phyloP scores from a whole-genome alignment of 306 rosid species.

The Ormosia emarginata region DNA sequence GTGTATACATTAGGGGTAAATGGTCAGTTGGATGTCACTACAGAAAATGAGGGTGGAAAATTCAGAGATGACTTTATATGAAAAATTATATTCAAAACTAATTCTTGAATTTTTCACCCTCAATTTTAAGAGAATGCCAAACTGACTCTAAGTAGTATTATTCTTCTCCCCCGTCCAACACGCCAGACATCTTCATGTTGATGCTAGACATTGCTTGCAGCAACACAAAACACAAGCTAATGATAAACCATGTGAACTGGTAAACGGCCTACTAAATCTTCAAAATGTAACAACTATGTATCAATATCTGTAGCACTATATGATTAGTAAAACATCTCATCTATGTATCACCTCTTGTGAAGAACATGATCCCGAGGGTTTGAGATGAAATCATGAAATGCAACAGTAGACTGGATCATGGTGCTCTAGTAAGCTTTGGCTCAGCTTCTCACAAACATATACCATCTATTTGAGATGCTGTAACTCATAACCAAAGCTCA shows the following conservation, averaged over 20 bases:
- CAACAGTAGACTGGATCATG: slow-evolving; percentile 12
- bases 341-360: slow-evolving; percentile 30
- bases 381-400: slow-evolving; percentile 28
- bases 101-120: slow-evolving; percentile 41
- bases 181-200: not conserved
- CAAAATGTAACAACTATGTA: slow-evolving; percentile 38
- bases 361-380: slow-evolving; percentile 18
- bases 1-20: not conserved
- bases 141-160: slow-evolving; percentile 7
- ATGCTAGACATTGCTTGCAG: slow-evolving; percentile 24
- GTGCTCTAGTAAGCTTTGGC: slow-evolving; percentile 20
- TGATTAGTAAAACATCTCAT: slow-evolving; percentile 33
- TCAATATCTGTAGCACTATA: slow-evolving; percentile 40
- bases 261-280: slow-evolving; percentile 29
- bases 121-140: slow-evolving; percentile 29
- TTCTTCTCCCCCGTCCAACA: slow-evolving; percentile 17
- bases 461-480: slow-evolving; percentile 16
- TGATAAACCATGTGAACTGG: slow-evolving; percentile 20
- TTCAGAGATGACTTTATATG: slow-evolving; percentile 26
- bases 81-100: slow-evolving; percentile 9
- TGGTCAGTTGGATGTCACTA: not conserved
- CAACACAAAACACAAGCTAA: slow-evolving; percentile 19
- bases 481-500: slow-evolving; percentile 10
- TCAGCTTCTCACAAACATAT: slow-evolving; percentile 16
- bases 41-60: slow-evolving; percentile 39